Conservation (phyloP, 2,329 filamentous ascomycete genomes). For the Calonectria hawksworthii region DNA sequence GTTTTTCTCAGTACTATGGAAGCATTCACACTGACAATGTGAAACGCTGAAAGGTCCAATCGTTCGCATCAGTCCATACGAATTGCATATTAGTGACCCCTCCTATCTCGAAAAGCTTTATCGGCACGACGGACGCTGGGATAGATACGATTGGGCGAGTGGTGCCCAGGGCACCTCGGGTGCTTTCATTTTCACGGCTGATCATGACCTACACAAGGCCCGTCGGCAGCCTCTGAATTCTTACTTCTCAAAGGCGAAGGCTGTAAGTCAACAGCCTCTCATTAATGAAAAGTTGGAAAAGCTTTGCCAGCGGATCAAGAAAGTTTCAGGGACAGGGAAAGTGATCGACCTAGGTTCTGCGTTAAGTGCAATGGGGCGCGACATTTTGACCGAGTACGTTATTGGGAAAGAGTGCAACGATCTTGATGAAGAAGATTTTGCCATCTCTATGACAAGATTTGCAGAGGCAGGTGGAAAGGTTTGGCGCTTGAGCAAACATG, state of each 20-base stretch:
- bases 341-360: background rate
- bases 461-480: background rate
- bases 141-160: background rate
- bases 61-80: conserved; percentile 14
- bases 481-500: background rate
- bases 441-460: background rate
- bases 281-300: background rate
- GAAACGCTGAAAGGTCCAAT: conserved; percentile 1
- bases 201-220: background rate
- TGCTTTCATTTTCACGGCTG: background rate
- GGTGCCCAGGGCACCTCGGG: background rate
- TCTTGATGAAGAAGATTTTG: background rate
- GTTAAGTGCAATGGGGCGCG: background rate
- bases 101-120: background rate
- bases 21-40: background rate
- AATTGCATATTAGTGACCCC: background rate
- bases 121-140: background rate
- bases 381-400: background rate
- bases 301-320: background rate
- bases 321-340: background rate
- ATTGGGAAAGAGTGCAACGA: background rate
- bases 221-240: background rate
- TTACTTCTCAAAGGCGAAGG: background rate
- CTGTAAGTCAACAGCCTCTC: background rate
- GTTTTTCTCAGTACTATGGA: background rate